Evolutionary conservation across 2,329 filamentous ascomycete genomes (phyloP), one percentile per base, ranked within the genome.

Genomic region (Aspergillus terreus): DNA sequence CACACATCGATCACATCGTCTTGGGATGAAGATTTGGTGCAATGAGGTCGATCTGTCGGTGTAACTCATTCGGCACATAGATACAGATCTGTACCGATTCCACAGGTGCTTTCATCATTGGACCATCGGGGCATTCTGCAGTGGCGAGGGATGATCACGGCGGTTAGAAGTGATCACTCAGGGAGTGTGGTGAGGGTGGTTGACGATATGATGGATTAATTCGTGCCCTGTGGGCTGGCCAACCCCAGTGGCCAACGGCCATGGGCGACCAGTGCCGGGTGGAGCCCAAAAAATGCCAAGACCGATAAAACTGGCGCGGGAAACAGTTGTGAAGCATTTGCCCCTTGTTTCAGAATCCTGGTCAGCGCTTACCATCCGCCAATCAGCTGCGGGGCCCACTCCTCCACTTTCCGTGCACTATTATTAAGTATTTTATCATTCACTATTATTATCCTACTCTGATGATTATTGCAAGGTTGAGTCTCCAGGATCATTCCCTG

Each of bases 231-330:
- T 10, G 27, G 27, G 40, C 40, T 42, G 40, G 40, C 40, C 40
- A 42, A 42, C 40, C 40, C 40, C 14, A 10, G 7, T 17, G 40
- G 19, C 14, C 19, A 17, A 21, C 19, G 2, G 17, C 15, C 4
- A 17, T 38, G 15, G 15, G 14, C 14, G 14, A 38, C 35, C 14
- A 38, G 35, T n/a, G 35, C 14, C 15, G 15, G 30, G 51, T 54
- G 47, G 53, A 50, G 21, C 50, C 46, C 47, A 52, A 58, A 54
- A 52, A 50, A 53, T 52, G 56, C 59, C 59, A 61, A 61, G 58
- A 32, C 54, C 57, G 58, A 61, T 60, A 60, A 69, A 69, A 68
- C 66, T 67, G 63, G 63, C 64, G 63, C 64, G 59, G 62, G 60
- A 56, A 51, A 64, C 58, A 60, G 58, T 55, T 51, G 50, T 68